Percentiles rank a stretch among this genome's conserved stretches.
phyloP scores from a whole-genome alignment of 73 alveolate species.

The Paramecium pentaurelia region DNA sequence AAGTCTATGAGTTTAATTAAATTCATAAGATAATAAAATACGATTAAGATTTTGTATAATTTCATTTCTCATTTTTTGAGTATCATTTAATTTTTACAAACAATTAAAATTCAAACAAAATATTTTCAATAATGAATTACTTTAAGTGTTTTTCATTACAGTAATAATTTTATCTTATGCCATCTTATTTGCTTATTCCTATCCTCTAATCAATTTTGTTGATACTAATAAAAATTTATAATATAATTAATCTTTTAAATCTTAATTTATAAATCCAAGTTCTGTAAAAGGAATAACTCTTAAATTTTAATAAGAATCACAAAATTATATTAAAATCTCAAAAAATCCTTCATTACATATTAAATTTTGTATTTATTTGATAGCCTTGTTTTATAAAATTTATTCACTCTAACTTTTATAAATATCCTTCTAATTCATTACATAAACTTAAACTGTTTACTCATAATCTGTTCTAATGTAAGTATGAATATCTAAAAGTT shows the following conservation, averaged over 20 bases:
- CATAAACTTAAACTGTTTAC: not conserved
- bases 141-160: not conserved
- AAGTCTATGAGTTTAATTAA: not conserved
- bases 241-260: not conserved
- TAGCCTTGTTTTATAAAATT: not conserved
- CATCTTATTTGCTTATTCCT: not conserved
- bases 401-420: not conserved
- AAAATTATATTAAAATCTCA: not conserved
- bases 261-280: not conserved
- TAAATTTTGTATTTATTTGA: not conserved
- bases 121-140: not conserved
- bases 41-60: not conserved
- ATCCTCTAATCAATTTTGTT: not conserved
- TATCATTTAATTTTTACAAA: not conserved
- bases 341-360: not conserved
- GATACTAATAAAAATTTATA: not conserved
- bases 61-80: not conserved
- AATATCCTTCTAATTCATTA: not conserved
- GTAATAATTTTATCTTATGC: not conserved
- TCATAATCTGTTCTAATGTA: not conserved
- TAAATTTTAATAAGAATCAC: not conserved
- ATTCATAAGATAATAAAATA: not conserved
- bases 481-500: not conserved
- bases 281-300: not conserved
- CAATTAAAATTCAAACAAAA: not conserved